A percentile compares a stretch with the other conserved stretches of the same genome.
Conservation (phyloP, 305 asterid species). For the Solanum hybrid region DNA sequence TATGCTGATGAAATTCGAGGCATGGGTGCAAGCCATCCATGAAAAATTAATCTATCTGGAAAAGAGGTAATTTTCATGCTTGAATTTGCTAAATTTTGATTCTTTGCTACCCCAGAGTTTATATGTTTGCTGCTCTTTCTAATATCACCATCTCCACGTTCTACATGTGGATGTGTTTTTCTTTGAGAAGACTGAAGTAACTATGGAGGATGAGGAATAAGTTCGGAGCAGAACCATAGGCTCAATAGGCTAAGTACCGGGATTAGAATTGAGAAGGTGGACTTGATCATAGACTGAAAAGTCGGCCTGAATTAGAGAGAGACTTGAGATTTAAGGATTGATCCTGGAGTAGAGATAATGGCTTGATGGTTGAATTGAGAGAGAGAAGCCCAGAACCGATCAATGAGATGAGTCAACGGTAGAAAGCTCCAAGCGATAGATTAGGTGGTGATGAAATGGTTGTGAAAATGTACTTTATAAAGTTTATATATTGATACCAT, state of each 20-base stretch:
- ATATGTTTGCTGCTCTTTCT: not conserved
- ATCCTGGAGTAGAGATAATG: not conserved
- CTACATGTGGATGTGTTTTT: not conserved
- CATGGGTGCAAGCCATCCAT: constrained; percentile 15
- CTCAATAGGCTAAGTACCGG: not conserved
- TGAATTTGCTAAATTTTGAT: not conserved
- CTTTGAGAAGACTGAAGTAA: not conserved
- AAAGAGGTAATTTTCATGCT: not conserved
- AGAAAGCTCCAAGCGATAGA: not conserved
- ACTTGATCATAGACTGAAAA: not conserved
- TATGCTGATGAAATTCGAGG: constrained; percentile 22
- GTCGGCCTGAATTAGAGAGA: not conserved
- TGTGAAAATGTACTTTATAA: not conserved
- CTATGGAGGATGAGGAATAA: not conserved
- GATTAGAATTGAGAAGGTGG: not conserved
- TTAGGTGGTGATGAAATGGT: not conserved
- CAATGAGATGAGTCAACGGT: not conserved
- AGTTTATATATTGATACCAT: not conserved
- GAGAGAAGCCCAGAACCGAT: not conserved
- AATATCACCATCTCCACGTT: not conserved
- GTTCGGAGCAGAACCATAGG: not conserved
- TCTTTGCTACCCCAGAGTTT: not conserved
- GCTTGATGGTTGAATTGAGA: not conserved
- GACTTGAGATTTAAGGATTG: not conserved
- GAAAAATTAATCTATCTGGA: constrained; percentile 23